These are phyloP conservation scores for Voacanga thouarsii DNA, from an alignment of 257 asterid species.

Conservation along the genomic window DNA sequence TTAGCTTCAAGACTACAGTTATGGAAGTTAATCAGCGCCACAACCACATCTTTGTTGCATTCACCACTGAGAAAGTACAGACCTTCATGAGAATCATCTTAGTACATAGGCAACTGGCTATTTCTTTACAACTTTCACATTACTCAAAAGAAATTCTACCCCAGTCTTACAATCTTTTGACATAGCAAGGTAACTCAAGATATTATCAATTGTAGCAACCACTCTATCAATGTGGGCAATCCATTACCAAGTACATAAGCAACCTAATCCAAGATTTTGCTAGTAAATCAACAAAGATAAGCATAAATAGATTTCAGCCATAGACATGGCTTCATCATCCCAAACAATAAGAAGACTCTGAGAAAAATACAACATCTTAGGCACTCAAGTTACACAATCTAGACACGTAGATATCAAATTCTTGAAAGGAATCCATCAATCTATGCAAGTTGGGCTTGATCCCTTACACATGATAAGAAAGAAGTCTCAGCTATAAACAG, in stretches of 20 bases:
- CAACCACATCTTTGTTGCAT: conserved; percentile 69
- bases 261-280: not conserved
- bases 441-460: not conserved
- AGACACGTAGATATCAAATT: not conserved
- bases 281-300: not conserved
- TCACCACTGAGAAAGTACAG: conserved; percentile 47
- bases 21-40: conserved; percentile 78
- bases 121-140: not conserved
- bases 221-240: too few relatives aligned
- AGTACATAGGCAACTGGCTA: not conserved
- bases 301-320: not conserved
- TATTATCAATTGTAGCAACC: not conserved
- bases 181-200: not conserved
- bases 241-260: not conserved
- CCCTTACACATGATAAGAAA: not conserved
- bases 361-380: not conserved
- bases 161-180: not conserved
- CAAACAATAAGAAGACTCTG: not conserved
- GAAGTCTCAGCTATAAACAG: not conserved
- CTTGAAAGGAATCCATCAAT: not conserved
- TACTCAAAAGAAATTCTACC: not conserved
- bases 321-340: too few relatives aligned
- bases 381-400: not conserved
- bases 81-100: not conserved
- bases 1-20: conserved; percentile 73